These are phyloP conservation scores for Dalbergia cochinchinensis DNA, from an alignment of 306 rosid genomes.

Conservation along the genomic window DNA sequence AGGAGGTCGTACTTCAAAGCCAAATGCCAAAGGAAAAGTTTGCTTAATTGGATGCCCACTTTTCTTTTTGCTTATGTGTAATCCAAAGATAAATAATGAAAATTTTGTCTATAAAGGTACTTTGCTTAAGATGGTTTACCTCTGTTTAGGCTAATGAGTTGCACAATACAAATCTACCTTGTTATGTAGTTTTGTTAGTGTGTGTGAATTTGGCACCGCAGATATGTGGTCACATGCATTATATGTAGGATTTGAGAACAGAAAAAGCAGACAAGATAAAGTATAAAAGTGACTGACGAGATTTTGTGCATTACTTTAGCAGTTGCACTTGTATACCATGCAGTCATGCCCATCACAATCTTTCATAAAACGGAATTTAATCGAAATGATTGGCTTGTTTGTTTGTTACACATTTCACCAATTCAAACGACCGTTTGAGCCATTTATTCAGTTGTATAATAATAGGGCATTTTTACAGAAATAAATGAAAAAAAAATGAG, in stretches of 20 bases:
- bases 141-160: neutral
- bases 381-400: neutral
- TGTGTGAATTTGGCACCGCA: neutral
- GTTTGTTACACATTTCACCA: neutral
- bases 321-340: neutral
- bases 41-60: slow-evolving; percentile 31
- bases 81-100: neutral
- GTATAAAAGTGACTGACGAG: neutral
- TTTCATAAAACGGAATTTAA: neutral
- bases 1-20: slow-evolving; percentile 21
- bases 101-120: neutral
- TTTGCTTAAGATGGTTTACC: neutral
- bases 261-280: slow-evolving; percentile 21
- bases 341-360: slow-evolving; percentile 2
- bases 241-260: neutral
- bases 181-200: neutral
- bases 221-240: neutral
- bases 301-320: slow-evolving; percentile 10
- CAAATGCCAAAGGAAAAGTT: neutral
- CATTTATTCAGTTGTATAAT: no score
- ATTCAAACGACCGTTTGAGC: neutral
- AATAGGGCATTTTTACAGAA: no score
- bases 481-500: no score
- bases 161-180: neutral
- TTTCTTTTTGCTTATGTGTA: slow-evolving; percentile 22